Evolutionary conservation across 345 rosid genomes (phyloP), one percentile per base, ranked within the genome.

Genomic region (Brassica carinata): DNA sequence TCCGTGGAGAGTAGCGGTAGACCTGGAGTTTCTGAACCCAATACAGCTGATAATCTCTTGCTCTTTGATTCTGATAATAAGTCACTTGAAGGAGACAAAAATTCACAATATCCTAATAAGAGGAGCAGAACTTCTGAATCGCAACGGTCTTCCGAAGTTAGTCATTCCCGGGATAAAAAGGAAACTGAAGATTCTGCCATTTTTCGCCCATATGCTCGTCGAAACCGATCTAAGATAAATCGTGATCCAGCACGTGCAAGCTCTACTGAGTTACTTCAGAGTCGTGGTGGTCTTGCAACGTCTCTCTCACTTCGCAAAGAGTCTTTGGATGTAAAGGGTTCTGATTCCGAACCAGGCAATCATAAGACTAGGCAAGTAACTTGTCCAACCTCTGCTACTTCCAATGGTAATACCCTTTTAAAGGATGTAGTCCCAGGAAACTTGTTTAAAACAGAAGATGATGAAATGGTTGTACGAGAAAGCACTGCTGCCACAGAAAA

Each of bases 151-250:
- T 83, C 83, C 53, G 91, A 82, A 82, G 85, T 79, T 77, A 93
- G 85, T 77, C 88, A 84, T 43, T 38, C 79, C 76, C 91, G 84
- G 74, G 90, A 84, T 86, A 83, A 85, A 33, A 96, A 88, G 87
- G 97, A 91, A 74, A 83, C 94, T 33, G 99, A 96, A 86, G 97
- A 96, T 88, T 93, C 98, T 72, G 95, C 97, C 71, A 89, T 92
- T 81, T 86, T 93, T 71, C 97, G 96, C 17, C 97, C 99, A 18
- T 96, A 96, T 87, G 94, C 95, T 81, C 87, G 99, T 78, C 89
- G 99, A 79, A 89, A 96, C 75, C 86, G 99, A 86, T 90, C 97
- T 26, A 87, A 88, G 85, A 85, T 87, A 69, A 96, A 87, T 75
- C 95, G 92, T 64, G 98, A 96, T 82, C 87, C 87, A 72, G 91